Conservation (phyloP, 139 green algal genomes). For the Penium margaritaceum region DNA sequence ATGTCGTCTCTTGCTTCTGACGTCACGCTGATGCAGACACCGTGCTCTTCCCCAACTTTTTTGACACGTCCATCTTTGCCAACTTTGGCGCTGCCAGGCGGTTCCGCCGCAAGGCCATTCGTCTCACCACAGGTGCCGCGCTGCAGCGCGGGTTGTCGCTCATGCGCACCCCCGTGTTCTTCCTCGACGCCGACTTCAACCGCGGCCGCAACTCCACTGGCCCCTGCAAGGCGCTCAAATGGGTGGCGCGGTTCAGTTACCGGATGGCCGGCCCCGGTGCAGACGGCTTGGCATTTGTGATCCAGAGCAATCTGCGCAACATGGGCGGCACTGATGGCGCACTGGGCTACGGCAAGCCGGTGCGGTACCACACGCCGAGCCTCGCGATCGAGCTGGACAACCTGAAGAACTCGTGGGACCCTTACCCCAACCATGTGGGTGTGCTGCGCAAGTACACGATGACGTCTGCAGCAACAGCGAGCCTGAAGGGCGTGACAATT, state of each 20-base stretch:
- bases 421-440: background rate
- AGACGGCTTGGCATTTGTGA: conserved; percentile 11
- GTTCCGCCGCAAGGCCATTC: conserved; percentile 3
- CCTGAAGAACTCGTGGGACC: conserved; percentile 2
- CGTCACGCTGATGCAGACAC: no score
- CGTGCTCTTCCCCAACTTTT: background rate
- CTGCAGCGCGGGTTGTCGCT: background rate
- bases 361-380: background rate
- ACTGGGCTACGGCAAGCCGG: background rate
- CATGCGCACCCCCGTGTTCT: background rate
- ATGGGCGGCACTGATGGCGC: background rate
- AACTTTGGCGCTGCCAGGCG: background rate
- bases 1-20: no score
- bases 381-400: background rate
- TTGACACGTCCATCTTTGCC: background rate
- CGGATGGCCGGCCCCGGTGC: background rate
- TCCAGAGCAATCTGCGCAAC: conserved; percentile 4
- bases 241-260: background rate
- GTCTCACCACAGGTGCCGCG: background rate
- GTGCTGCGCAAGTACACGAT: background rate
- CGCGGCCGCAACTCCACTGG: background rate
- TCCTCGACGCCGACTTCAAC: background rate
- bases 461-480: background rate
- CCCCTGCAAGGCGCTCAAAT: background rate
- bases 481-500: background rate